These are phyloP conservation scores for Trametes versicolor DNA, from an alignment of 1,284 basidiomycete species.

Conservation along the genomic window DNA sequence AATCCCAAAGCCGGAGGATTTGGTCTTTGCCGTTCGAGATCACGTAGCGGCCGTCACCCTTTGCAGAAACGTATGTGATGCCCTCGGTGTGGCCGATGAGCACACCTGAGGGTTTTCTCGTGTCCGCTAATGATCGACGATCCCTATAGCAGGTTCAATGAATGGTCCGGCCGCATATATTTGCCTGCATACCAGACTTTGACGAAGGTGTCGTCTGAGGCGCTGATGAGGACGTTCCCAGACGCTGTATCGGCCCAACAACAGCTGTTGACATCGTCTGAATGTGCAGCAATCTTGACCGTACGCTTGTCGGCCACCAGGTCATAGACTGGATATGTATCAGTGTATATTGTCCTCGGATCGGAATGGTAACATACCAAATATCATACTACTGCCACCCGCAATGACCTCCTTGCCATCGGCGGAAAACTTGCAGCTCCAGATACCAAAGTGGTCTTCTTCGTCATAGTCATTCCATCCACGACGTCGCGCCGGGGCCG, in stretches of 20 bases:
- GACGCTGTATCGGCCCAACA: constrained; percentile 94
- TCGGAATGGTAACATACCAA: constrained; percentile 59
- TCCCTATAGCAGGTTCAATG: constrained; percentile 65
- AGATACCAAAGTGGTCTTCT: constrained; percentile 79
- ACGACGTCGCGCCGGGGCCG: constrained; percentile 45
- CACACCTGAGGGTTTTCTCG: constrained; percentile 89
- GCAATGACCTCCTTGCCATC: constrained; percentile 93
- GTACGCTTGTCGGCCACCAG: constrained; percentile 82
- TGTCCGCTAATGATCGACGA: constrained; percentile 85
- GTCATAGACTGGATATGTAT: constrained; percentile 79
- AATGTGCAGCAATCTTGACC: constrained; percentile 87
- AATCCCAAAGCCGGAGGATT: constrained; percentile 91
- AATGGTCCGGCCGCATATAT: neutral
- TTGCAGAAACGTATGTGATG: constrained; percentile 89
- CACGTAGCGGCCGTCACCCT: constrained; percentile 94
- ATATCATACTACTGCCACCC: constrained; percentile 80
- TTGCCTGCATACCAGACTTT: constrained; percentile 85
- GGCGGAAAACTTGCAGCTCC: constrained; percentile 95
- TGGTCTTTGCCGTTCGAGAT: constrained; percentile 99
- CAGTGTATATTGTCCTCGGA: neutral
- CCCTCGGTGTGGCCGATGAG: constrained; percentile 96
- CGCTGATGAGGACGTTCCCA: constrained; percentile 94
- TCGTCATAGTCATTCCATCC: constrained; percentile 46
- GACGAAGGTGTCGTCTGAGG: constrained; percentile 92
- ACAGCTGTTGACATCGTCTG: constrained; percentile 95